phyloP scores from a whole-genome alignment of 1,284 basidiomycete genomes.

The Malassezia restricta region DNA sequence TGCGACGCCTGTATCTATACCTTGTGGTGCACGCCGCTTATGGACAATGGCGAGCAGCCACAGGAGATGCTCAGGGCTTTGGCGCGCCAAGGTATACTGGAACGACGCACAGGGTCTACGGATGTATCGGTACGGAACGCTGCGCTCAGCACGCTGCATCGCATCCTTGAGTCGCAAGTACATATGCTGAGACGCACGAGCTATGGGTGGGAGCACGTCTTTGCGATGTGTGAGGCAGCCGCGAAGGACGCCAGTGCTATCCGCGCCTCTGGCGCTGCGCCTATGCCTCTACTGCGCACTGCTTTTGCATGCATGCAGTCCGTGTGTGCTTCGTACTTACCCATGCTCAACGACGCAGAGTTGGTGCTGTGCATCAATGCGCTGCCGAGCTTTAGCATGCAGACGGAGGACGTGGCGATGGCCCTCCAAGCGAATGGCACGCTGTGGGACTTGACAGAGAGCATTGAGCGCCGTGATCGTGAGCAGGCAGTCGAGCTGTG shows the following conservation, averaged over 20 bases:
- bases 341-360: conserved; percentile 64
- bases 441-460: conserved; percentile 42
- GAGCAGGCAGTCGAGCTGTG: conserved; percentile 50
- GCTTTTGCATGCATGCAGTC: conserved; percentile 87
- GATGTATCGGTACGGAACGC: conserved; percentile 64
- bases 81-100: conserved; percentile 61
- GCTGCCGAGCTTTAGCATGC: conserved; percentile 76
- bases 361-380: conserved; percentile 77
- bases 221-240: conserved; percentile 54
- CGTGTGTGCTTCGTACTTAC: conserved; percentile 76
- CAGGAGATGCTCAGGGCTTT: conserved; percentile 69
- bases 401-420: conserved; percentile 80
- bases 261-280: conserved; percentile 17
- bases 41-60: conserved; percentile 58
- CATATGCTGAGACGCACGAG: conserved; percentile 59
- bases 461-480: conserved; percentile 23
- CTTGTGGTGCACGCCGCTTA: conserved; percentile 51
- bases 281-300: conserved; percentile 55
- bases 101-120: conserved; percentile 46
- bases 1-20: conserved; percentile 65
- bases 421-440: conserved; percentile 57
- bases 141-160: conserved; percentile 75
- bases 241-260: conserved; percentile 15
- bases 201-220: conserved; percentile 83
- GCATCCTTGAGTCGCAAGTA: conserved; percentile 71